Base-by-base conservation (phyloP, 2,329 filamentous ascomycete genomes). In the Xylariomycetidae sp. region DNA sequence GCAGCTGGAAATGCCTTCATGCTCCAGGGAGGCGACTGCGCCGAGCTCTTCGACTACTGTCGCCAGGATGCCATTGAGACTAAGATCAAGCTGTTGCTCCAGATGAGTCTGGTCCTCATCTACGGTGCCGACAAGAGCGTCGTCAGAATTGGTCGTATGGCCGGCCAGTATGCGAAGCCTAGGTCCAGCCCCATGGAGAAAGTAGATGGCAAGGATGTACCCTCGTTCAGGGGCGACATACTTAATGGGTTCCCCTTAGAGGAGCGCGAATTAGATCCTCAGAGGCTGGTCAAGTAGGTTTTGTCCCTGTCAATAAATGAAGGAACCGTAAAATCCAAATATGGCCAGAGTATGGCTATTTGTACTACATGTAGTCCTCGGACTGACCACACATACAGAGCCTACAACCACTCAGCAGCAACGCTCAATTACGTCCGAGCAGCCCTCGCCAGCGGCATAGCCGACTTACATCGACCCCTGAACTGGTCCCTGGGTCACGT, bases 31-130 rank as follows among this genome's bases (percentile, higher is more conserved):
- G 92, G 90, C 42, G 92, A 98, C 64, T 98, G 92, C 56, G 92
- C 92, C 12, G 92, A 98, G 67, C 75, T 97, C 8, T 98, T 98
- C 54, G 88, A 92, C 61, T 98, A 98, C 69, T 98, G 92, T 63
- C 82, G 85, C 50, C 83, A 88, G 58, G 75, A 77, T 11, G 84
- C 85, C 45, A 96, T 98, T 49, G 88, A 97, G 64, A 84, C 87
- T 43, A 98, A 97, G 70, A 88, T 97, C 62, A 97, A 97, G 66
- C 77, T 98, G 16, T 74, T 98, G 18, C 69, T 98, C 39, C 92
- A 98, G 66, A 97, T 98, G 90, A 94, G 87, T 46, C 67, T 98
- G 49, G 87, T 98, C 1, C 72, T 98, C 40, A 89, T 97, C 58
- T 96, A 89, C 83, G 92, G 87, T 48, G 73, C 72, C 38, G 71